These are phyloP conservation scores for Yamadazyma kanchanaburiensis DNA, from an alignment of 1,139 yeast species.

Conservation along the genomic window DNA sequence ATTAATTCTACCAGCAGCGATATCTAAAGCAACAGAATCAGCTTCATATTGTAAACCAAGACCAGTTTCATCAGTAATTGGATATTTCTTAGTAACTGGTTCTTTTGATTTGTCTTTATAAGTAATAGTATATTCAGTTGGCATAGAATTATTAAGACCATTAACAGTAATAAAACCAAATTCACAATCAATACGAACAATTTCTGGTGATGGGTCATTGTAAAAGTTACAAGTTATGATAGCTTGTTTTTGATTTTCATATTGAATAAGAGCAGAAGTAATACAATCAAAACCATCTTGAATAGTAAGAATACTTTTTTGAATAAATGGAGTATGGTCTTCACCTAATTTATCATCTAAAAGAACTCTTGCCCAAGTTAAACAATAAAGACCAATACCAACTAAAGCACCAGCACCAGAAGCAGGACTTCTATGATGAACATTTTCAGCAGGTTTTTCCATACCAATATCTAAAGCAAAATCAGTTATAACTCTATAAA, in stretches of 20 bases:
- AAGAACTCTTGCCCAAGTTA: constrained; percentile 43
- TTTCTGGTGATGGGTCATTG: constrained; percentile 14
- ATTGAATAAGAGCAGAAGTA: constrained; percentile 18
- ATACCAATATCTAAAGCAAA: constrained; percentile 24
- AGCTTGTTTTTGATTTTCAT: constrained; percentile 19
- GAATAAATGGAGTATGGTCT: constrained; percentile 8
- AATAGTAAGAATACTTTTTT: constrained; percentile 3
- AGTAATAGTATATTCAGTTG: neutral
- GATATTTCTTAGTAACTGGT: neutral
- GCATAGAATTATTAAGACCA: neutral
- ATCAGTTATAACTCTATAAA: constrained; percentile 33
- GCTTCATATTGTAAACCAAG: constrained; percentile 49
- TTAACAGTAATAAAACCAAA: constrained; percentile 12
- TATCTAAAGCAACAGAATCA: constrained; percentile 41
- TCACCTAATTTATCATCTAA: constrained; percentile 20
- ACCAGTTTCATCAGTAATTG: neutral
- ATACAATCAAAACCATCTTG: constrained; percentile 21
- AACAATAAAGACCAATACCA: constrained; percentile 56
- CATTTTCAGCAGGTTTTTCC: constrained; percentile 12
- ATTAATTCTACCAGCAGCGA: constrained; percentile 30
- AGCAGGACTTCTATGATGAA: constrained; percentile 36
- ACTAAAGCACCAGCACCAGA: constrained; percentile 63
- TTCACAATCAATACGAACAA: constrained; percentile 19
- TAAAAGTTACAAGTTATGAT: constrained; percentile 19
- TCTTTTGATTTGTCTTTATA: neutral